Conservation (phyloP, 2,329 filamentous ascomycete species). For the Zymoseptoria tritici region DNA sequence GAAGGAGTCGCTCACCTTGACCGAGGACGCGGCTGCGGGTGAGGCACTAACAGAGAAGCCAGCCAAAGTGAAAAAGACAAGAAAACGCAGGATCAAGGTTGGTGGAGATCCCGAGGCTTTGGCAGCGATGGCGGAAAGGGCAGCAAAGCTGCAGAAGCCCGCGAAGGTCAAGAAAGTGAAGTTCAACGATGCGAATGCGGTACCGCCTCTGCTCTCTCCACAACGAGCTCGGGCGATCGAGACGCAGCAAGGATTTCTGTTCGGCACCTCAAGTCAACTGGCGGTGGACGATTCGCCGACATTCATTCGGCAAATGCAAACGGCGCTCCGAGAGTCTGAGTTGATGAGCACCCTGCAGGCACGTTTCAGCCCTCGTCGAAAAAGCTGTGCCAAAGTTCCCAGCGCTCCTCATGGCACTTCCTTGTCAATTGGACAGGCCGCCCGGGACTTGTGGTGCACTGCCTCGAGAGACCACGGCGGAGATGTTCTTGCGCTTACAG, state of each 20-base stretch:
- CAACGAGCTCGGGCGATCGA: slow-evolving; percentile 59
- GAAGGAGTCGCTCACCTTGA: background rate
- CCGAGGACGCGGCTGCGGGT: background rate
- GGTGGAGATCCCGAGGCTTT: slow-evolving; percentile 1
- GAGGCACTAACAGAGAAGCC: background rate
- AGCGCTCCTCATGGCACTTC: slow-evolving; percentile 24
- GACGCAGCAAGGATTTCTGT: slow-evolving; percentile 66
- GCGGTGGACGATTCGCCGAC: slow-evolving; percentile 64
- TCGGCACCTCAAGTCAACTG: slow-evolving; percentile 80
- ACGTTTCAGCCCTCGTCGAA: slow-evolving; percentile 6
- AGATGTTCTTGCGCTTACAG: background rate
- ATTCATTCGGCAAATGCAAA: slow-evolving; percentile 54
- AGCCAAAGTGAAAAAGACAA: slow-evolving; percentile 20
- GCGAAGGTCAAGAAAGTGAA: slow-evolving; percentile 28
- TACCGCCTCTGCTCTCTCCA: slow-evolving; percentile 54
- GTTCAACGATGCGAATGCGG: slow-evolving; percentile 14
- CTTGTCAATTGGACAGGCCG: slow-evolving; percentile 24
- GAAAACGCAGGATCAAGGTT: slow-evolving; percentile 19
- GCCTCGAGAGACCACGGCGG: slow-evolving; percentile 61
- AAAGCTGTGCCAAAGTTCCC: slow-evolving; percentile 20
- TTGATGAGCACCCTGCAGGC: slow-evolving; percentile 21
- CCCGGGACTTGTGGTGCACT: slow-evolving; percentile 58
- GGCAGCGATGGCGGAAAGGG: background rate
- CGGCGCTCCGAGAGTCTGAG: slow-evolving; percentile 54
- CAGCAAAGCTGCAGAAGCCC: slow-evolving; percentile 11